Conservation (phyloP, 345 rosid genomes). For the Pugionium dolabratum region DNA sequence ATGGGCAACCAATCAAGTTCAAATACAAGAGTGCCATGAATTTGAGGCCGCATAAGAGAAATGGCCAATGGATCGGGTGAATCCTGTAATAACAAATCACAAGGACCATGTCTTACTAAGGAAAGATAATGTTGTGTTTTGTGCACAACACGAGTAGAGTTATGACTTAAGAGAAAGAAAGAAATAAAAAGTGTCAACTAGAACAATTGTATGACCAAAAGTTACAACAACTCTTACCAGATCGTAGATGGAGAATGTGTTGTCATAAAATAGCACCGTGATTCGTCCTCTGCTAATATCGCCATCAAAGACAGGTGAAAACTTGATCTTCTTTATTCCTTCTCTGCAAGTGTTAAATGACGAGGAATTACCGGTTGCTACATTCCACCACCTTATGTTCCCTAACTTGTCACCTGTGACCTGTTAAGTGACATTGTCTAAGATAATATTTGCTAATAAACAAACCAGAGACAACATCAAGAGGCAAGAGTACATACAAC, state of each 20-base stretch:
- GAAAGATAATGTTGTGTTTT: background rate
- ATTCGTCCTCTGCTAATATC: constrained; percentile 80
- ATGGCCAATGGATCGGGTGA: constrained; percentile 81
- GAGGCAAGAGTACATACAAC: constrained; percentile 61
- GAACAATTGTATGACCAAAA: too few species aligned
- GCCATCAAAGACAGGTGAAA: constrained; percentile 79
- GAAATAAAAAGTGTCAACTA: background rate
- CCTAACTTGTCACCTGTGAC: constrained; percentile 65
- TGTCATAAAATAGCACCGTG: constrained; percentile 79
- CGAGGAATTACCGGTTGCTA: constrained; percentile 78
- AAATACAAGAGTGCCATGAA: constrained; percentile 82
- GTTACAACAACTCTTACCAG: constrained; percentile 58
- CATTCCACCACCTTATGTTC: constrained; percentile 94
- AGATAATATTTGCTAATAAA: constrained; percentile 1
- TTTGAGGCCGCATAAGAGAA: constrained; percentile 79
- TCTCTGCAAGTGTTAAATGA: constrained; percentile 84
- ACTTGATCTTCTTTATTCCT: constrained; percentile 78
- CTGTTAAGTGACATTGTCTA: constrained; percentile 38
- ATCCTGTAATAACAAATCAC: constrained; percentile 53
- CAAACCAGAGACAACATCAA: constrained; percentile 25
- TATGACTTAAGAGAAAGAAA: too few species aligned
- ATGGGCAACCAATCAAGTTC: constrained; percentile 87
- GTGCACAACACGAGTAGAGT: background rate
- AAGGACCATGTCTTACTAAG: background rate
- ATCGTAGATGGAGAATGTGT: constrained; percentile 80